Conservation (phyloP, 202 grass and related monocot genomes). For the Carex arenaria region DNA sequence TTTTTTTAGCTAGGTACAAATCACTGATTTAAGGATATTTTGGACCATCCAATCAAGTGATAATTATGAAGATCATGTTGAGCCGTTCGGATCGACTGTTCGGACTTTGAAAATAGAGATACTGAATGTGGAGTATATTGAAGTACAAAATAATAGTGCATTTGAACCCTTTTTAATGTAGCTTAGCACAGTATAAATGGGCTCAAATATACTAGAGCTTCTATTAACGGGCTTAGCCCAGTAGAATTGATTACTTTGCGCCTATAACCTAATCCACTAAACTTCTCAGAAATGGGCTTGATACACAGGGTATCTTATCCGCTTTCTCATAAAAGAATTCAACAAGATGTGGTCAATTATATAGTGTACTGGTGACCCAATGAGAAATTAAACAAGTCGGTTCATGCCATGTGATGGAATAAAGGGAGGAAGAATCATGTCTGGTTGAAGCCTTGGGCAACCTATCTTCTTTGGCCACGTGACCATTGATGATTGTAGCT, state of each 20-base stretch:
- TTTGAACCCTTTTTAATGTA: too few species aligned
- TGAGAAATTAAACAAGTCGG: neutral
- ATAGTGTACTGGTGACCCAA: neutral
- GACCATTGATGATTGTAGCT: conserved; percentile 48
- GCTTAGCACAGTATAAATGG: neutral
- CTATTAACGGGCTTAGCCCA: neutral
- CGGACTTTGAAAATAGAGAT: too few species aligned
- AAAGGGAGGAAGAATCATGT: conserved; percentile 15
- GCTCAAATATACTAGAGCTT: neutral
- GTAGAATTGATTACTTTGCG: neutral
- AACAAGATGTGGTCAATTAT: neutral
- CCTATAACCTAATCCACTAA: neutral
- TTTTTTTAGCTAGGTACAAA: too few species aligned
- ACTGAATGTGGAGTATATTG: too few species aligned
- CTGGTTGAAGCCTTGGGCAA: conserved; percentile 17
- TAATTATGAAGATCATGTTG: too few species aligned
- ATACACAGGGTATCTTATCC: neutral
- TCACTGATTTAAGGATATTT: too few species aligned
- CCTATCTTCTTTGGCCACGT: conserved; percentile 45
- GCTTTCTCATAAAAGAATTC: neutral
- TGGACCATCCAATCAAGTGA: too few species aligned
- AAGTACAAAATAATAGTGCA: too few species aligned
- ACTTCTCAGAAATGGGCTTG: neutral
- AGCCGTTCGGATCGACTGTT: too few species aligned
- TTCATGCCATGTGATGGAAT: conserved; percentile 29